These are phyloP conservation scores for Psidium guajava DNA, from an alignment of 345 rosid species.

Conservation along the genomic window DNA sequence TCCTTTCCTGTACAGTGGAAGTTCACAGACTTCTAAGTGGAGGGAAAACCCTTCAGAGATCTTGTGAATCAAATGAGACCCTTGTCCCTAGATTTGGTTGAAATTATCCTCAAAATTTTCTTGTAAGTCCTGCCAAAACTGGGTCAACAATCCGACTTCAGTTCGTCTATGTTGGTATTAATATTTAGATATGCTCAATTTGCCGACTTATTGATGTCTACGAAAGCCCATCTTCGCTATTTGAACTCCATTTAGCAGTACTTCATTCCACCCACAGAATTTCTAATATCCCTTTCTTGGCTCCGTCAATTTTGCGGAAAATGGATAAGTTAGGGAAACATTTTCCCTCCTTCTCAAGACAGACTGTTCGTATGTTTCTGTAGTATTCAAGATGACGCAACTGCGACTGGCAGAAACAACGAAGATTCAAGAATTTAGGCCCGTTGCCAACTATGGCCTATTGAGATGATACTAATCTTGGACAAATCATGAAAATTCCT, in stretches of 20 bases:
- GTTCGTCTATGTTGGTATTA: neutral
- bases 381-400: neutral
- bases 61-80: neutral
- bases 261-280: neutral
- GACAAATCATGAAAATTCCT: neutral
- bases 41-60: neutral
- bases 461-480: neutral
- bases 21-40: neutral
- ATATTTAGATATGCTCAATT: neutral
- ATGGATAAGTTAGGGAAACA: neutral
- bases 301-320: rapidly evolving
- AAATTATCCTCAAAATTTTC: neutral
- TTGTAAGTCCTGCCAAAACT: neutral
- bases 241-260: neutral
- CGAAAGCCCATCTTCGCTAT: neutral
- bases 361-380: too few species aligned
- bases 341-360: neutral
- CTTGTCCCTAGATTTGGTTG: neutral
- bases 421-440: neutral
- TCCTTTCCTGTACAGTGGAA: neutral
- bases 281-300: neutral
- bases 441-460: neutral
- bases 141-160: neutral
- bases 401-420: neutral
- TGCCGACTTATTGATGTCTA: neutral